Evolutionary conservation across 2,329 filamentous ascomycete species (phyloP).

Genomic region (Thielaviopsis populi): DNA sequence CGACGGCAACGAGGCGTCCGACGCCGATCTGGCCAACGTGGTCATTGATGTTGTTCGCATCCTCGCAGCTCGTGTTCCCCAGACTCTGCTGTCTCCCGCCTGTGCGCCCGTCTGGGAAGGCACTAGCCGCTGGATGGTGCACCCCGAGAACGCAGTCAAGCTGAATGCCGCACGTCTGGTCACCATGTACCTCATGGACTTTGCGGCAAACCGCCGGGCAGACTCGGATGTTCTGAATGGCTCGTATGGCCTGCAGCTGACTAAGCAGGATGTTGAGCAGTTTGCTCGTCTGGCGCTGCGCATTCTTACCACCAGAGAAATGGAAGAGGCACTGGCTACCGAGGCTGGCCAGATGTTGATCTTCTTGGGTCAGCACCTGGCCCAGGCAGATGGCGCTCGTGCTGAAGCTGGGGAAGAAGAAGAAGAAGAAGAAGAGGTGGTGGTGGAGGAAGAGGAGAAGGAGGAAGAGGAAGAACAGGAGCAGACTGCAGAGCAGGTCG

Average conservation of each 20-base stretch:
- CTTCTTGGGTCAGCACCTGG: conserved; percentile 54
- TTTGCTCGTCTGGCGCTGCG: conserved; percentile 36
- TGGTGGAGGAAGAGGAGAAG: conserved; percentile 30
- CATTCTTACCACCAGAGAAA: conserved; percentile 43
- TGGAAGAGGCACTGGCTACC: conserved; percentile 60
- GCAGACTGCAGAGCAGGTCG: conserved; percentile 24
- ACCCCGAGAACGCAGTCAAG: conserved; percentile 60
- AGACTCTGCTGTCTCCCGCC: conserved; percentile 43
- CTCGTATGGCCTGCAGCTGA: conserved; percentile 54
- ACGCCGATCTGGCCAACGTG: conserved; percentile 51
- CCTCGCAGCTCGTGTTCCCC: conserved; percentile 51
- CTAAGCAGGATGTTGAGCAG: conserved; percentile 46
- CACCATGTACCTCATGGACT: conserved; percentile 64
- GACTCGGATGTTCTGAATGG: conserved; percentile 46
- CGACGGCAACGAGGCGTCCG: conserved; percentile 32
- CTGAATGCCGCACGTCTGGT: conserved; percentile 59
- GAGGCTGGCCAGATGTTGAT: conserved; percentile 70
- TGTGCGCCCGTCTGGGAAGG: conserved; percentile 55
- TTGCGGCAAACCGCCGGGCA: conserved; percentile 37
- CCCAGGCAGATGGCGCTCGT: conserved; percentile 21
- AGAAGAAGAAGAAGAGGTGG: conserved; percentile 29
- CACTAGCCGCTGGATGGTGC: conserved; percentile 53
- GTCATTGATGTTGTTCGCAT: conserved; percentile 54
- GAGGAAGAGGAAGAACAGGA: conserved; percentile 22
- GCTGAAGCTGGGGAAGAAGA: conserved; percentile 27